Evolutionary conservation across 345 rosid species (phyloP).

Genomic region (Acer yangbiense): DNA sequence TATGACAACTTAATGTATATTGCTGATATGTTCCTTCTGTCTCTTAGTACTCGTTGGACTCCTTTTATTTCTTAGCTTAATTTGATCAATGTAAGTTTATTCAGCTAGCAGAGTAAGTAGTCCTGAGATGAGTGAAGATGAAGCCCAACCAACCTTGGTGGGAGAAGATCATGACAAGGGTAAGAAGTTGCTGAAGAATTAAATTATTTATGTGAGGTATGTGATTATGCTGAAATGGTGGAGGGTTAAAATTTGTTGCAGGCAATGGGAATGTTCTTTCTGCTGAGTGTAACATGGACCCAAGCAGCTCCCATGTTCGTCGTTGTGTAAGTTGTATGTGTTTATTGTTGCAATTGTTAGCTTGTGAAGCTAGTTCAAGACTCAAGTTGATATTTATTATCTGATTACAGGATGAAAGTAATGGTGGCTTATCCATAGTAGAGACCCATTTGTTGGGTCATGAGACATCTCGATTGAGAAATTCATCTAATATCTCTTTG

Average conservation of each 20-base stretch:
- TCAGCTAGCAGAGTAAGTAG: constrained; percentile 51
- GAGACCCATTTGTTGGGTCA: constrained; percentile 40
- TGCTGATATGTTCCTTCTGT: background rate
- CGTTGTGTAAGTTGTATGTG: constrained; percentile 99
- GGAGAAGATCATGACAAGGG: constrained; percentile 45
- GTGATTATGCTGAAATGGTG: constrained; percentile 20
- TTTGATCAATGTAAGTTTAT: constrained; percentile 19
- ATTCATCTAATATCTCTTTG: constrained; percentile 29
- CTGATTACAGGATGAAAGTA: constrained; percentile 59
- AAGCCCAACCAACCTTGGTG: constrained; percentile 29
- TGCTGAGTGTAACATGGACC: constrained; percentile 41
- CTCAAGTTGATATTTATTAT: constrained; percentile 55
- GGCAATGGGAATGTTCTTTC: constrained; percentile 40
- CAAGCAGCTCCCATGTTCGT: constrained; percentile 60
- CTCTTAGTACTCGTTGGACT: background rate
- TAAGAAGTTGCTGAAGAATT: constrained; percentile 30
- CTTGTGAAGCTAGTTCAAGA: constrained; percentile 39
- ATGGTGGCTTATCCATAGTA: constrained; percentile 46
- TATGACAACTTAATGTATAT: background rate
- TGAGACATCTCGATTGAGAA: constrained; percentile 30
- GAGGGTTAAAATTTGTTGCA: constrained; percentile 32
- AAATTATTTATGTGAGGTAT: constrained; percentile 11
- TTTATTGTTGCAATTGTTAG: constrained; percentile 60
- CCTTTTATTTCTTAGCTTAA: background rate
- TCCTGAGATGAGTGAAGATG: constrained; percentile 47